A percentile compares a stretch with the other conserved stretches of the same genome.
phyloP scores from a whole-genome alignment of 106 monocot species.

The Narthecium ossifragum region DNA sequence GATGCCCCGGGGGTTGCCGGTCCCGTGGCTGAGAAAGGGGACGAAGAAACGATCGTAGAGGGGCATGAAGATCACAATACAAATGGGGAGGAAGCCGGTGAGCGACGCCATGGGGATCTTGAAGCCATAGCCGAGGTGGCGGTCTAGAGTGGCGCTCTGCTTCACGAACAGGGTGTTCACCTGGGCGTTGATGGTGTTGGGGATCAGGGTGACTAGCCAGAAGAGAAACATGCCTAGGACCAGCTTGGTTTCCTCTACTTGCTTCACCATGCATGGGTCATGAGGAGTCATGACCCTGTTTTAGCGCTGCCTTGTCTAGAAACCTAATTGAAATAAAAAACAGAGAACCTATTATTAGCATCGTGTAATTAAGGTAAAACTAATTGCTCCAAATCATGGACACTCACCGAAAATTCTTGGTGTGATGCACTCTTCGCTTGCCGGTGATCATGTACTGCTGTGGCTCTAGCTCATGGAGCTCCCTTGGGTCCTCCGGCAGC shows the following conservation, averaged over 20 bases:
- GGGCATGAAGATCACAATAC: conserved; percentile 47
- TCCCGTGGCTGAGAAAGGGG: conserved; percentile 39
- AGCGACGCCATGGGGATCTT: conserved; percentile 61
- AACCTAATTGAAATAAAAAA: conserved; percentile 28
- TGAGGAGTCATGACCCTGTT: too few species aligned
- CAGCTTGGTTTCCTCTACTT: conserved; percentile 66
- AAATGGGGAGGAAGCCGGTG: conserved; percentile 47
- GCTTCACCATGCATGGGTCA: conserved; percentile 46
- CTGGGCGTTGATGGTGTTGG: conserved; percentile 57
- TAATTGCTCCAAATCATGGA: background rate
- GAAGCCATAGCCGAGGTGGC: conserved; percentile 35
- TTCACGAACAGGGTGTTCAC: conserved; percentile 75
- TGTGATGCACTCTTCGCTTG: conserved; percentile 45
- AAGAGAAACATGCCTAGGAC: conserved; percentile 42
- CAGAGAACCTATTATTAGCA: too few species aligned
- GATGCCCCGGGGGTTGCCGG: conserved; percentile 67
- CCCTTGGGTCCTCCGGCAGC: conserved; percentile 25
- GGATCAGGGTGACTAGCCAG: conserved; percentile 58
- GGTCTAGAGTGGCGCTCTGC: conserved; percentile 71
- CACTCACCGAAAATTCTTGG: conserved; percentile 31
- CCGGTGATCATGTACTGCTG: conserved; percentile 10
- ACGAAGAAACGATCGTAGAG: conserved; percentile 62
- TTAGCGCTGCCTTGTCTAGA: conserved; percentile 60
- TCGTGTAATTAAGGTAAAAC: background rate
- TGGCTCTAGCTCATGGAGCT: conserved; percentile 24